Conservation (phyloP, 139 green algal species). For the Edaphochlamys debaryana region DNA sequence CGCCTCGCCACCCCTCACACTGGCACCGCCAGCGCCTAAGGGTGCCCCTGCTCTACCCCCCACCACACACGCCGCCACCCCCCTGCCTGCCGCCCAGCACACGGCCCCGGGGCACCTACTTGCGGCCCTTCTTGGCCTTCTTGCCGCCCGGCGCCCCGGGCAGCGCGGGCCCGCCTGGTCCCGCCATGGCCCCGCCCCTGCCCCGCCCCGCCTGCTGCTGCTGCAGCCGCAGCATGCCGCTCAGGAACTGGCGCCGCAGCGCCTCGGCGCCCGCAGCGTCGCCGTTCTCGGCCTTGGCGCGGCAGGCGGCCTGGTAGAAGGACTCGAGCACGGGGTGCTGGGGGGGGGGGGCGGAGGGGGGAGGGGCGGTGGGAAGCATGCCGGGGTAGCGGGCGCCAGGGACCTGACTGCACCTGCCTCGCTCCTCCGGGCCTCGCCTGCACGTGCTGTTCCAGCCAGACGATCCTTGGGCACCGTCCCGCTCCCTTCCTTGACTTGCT, state of each 20-base stretch:
- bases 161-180: background rate
- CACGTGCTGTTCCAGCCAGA: no score
- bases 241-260: constrained; percentile 11
- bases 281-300: constrained; percentile 21
- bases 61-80: no score
- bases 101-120: background rate
- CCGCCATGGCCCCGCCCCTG: background rate
- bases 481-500: no score
- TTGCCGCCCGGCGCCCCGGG: background rate
- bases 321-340: constrained; percentile 26
- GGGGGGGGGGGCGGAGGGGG: no score
- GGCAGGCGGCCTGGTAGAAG: constrained; percentile 30
- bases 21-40: background rate
- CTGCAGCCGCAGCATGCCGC: constrained; percentile 7
- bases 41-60: background rate
- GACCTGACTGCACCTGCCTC: no score
- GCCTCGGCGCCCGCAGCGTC: constrained; percentile 21
- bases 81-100: background rate
- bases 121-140: constrained; percentile 7
- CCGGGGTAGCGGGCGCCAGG: no score
- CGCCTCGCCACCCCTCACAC: no score
- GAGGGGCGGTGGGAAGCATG: no score
- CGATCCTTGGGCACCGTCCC: no score
- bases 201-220: background rate
- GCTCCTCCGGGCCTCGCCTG: no score